Percentiles rank a stretch among this genome's conserved stretches.
These are phyloP conservation scores for Dryas drummondii DNA, from an alignment of 306 rosid genomes.

Conservation along the genomic window DNA sequence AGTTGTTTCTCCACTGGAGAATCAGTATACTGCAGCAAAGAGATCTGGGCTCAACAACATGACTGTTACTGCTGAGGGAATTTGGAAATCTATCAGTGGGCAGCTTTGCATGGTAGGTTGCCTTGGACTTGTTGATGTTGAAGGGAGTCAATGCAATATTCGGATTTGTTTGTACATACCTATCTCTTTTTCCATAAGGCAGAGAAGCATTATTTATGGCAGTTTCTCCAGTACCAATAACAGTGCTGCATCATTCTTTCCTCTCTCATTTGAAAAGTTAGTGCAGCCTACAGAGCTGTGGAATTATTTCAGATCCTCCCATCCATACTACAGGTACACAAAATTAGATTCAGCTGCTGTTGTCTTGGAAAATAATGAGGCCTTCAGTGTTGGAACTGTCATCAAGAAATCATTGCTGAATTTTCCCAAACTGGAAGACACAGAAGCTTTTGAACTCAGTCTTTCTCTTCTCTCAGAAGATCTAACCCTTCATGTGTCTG, in stretches of 20 bases:
- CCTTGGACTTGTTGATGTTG: conserved; percentile 51
- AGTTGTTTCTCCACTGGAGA: conserved; percentile 73
- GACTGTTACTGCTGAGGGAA: conserved; percentile 80
- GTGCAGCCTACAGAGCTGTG: conserved; percentile 66
- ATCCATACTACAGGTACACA: conserved; percentile 68
- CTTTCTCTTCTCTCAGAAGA: conserved; percentile 81
- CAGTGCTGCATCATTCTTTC: conserved; percentile 46
- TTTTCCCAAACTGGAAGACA: conserved; percentile 84
- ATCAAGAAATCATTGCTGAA: conserved; percentile 71
- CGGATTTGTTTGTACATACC: conserved; percentile 81
- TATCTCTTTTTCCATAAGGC: conserved; percentile 62
- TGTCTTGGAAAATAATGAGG: conserved; percentile 57
- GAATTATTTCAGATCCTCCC: conserved; percentile 64
- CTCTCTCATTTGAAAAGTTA: conserved; percentile 71
- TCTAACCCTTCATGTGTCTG: conserved; percentile 61
- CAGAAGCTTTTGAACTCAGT: conserved; percentile 51
- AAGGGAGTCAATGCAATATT: conserved; percentile 53
- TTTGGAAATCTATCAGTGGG: conserved; percentile 88
- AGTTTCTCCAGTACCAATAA: conserved; percentile 55
- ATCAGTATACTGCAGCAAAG: conserved; percentile 51
- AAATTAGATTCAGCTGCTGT: conserved; percentile 47
- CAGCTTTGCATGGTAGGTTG: conserved; percentile 98
- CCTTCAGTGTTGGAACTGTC: conserved; percentile 62
- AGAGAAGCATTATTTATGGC: conserved; percentile 70
- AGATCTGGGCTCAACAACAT: conserved; percentile 73